Evolutionary conservation across 2,329 filamentous ascomycete genomes (phyloP), one percentile per base, ranked within the genome.

Genomic region (Penicillium rolfsii): DNA sequence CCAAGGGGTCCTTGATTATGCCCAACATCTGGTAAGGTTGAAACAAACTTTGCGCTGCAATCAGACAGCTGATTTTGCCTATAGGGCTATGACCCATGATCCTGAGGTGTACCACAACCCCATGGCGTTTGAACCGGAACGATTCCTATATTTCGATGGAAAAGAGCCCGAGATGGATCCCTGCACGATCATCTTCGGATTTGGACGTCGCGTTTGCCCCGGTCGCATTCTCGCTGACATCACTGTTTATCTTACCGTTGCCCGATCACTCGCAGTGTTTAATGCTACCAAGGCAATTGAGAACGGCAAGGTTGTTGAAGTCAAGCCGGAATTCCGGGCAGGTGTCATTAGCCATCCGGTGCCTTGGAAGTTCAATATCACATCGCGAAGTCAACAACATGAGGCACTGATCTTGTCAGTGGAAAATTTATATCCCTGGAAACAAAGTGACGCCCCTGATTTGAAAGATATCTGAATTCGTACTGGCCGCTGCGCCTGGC

Each of bases 231-330:
- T 81, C 9, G 80, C 80, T 0, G 78, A 81, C n/a, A 71, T 71
- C 4, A 72, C 75, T 0, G 33, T 82, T 0, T 82, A 75, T 59
- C 60, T 81, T 11, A 78, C 66, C 16, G 74, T 81, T 22, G 80
- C 76, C 0, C 80, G 81, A 33, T 70, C 75, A 0, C 70, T 87
- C 1, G 76, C 84, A 0, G 79, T 79, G 0, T 85, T 86, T 53
- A 68, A 76, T 4, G 72, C 84, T 14, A 60, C 59, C 9, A 80
- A 80, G 57, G 62, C 64, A 0, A 58, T 77, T 6, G 49, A 75
- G 24, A 69, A 78, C 5, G 82, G 79, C 0, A 72, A 67, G 19
- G 72, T 28, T 4, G 30, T 33, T 11, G 45, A 74, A 9, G 67
- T 81, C 0, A 66, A 71, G 22, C 45, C 77, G 0, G 68, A 74